These are phyloP conservation scores for Pleurotus platypus DNA, from an alignment of 768 basidiomycete species.

Conservation along the genomic window DNA sequence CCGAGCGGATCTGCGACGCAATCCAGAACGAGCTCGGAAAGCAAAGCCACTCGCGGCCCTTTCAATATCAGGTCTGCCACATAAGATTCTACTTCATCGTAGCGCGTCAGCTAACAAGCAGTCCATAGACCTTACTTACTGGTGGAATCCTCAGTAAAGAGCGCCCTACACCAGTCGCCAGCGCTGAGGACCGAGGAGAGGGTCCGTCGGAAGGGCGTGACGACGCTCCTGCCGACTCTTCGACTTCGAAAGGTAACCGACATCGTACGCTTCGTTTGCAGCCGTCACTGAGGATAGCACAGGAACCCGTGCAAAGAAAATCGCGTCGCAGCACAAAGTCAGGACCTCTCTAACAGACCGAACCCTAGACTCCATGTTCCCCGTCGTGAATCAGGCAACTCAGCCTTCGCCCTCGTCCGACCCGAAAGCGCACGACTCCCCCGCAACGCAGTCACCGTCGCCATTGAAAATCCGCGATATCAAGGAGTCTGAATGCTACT, in stretches of 20 bases:
- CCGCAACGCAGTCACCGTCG: slow-evolving; percentile 10
- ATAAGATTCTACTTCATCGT: neutral
- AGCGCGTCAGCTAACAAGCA: neutral
- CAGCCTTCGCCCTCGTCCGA: slow-evolving; percentile 20
- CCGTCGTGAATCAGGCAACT: slow-evolving; percentile 54
- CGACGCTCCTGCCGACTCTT: neutral
- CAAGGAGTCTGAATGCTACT: slow-evolving; percentile 68
- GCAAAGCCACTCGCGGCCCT: slow-evolving; percentile 62
- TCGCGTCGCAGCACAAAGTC: slow-evolving; percentile 84
- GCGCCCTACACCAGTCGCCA: slow-evolving; percentile 23
- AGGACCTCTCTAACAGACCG: slow-evolving; percentile 84
- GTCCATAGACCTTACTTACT: slow-evolving; percentile 54
- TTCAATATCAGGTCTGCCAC: slow-evolving; percentile 63
- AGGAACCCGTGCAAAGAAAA: slow-evolving; percentile 37
- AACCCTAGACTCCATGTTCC: slow-evolving; percentile 95
- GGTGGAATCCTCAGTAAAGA: slow-evolving; percentile 45
- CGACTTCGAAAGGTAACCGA: neutral
- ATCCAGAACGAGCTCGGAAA: slow-evolving; percentile 64
- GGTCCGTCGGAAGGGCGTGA: slow-evolving; percentile 22
- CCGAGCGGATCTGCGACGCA: slow-evolving; percentile 68
- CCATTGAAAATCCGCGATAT: slow-evolving; percentile 47
- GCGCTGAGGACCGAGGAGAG: slow-evolving; percentile 18
- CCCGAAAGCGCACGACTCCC: slow-evolving; percentile 16
- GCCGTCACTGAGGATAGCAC: slow-evolving; percentile 10
- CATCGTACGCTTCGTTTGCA: neutral